phyloP scores from a whole-genome alignment of 2,329 filamentous ascomycete genomes.

The Aureobasidium subglaciale region DNA sequence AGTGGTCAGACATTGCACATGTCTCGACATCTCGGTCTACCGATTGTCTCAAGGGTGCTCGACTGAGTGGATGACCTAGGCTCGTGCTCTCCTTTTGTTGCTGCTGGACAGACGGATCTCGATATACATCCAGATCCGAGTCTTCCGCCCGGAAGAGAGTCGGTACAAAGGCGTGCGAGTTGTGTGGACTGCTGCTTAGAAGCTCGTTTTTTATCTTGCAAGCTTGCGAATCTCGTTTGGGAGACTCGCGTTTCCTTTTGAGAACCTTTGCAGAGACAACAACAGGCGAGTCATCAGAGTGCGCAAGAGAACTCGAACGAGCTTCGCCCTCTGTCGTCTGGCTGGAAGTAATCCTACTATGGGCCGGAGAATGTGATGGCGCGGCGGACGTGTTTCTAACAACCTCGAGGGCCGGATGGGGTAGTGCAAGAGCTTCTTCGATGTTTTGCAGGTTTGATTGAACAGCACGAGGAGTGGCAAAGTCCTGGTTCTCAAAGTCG shows the following conservation, averaged over 20 bases:
- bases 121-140: conserved; percentile 35
- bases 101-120: background rate
- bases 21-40: background rate
- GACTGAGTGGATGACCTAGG: background rate
- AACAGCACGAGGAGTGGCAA: conserved; percentile 9
- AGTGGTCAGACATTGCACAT: background rate
- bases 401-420: background rate
- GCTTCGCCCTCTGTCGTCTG: conserved; percentile 38
- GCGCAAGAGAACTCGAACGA: conserved; percentile 7
- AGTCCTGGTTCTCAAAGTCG: background rate
- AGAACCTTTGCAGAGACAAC: conserved; percentile 37
- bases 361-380: background rate
- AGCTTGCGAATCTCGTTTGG: conserved; percentile 20
- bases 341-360: conserved; percentile 30
- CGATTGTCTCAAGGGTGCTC: background rate
- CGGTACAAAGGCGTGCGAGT: conserved; percentile 15
- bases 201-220: conserved; percentile 36
- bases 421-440: background rate
- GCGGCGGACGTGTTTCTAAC: background rate
- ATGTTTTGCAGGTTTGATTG: background rate
- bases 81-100: background rate
- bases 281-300: conserved; percentile 32
- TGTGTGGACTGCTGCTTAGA: conserved; percentile 28
- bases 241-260: conserved; percentile 34
- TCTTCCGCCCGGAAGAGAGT: conserved; percentile 31